These are phyloP conservation scores for Teratosphaeria pseudoeucalypti DNA, from an alignment of 2,329 filamentous ascomycete species.

Conservation along the genomic window DNA sequence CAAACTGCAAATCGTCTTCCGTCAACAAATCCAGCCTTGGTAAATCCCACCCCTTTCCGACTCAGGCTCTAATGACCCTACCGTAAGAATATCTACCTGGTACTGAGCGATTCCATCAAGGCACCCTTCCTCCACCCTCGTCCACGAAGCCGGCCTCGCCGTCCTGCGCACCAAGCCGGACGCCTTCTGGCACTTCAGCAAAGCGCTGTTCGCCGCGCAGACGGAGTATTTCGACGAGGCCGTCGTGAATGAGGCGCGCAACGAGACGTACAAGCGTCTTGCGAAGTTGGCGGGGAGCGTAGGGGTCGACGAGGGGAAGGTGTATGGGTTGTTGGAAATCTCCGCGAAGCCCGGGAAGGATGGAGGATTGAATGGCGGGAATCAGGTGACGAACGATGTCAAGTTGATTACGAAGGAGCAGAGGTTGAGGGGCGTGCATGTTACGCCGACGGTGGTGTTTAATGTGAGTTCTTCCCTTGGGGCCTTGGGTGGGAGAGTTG, in stretches of 20 bases:
- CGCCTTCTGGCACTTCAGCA: constrained; percentile 73
- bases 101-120: constrained; percentile 27
- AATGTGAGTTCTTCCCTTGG: constrained; percentile 43
- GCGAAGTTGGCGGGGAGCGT: constrained; percentile 61
- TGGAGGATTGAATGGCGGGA: constrained; percentile 65
- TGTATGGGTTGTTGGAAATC: constrained; percentile 61
- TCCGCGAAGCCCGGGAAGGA: constrained; percentile 55
- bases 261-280: constrained; percentile 70
- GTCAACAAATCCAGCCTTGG: constrained; percentile 74
- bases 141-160: constrained; percentile 74
- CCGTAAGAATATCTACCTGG: background rate
- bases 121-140: constrained; percentile 65
- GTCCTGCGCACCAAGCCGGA: constrained; percentile 60
- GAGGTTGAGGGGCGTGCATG: constrained; percentile 65
- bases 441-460: constrained; percentile 82
- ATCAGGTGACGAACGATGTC: constrained; percentile 72
- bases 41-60: background rate
- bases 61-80: background rate
- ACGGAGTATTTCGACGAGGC: constrained; percentile 73
- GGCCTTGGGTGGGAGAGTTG: background rate
- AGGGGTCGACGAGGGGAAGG: constrained; percentile 58
- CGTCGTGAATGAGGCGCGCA: constrained; percentile 74
- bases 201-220: constrained; percentile 58
- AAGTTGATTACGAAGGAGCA: constrained; percentile 72
- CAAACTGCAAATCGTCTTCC: constrained; percentile 67